A percentile compares a stretch with the other conserved stretches of the same genome.
Conservation (phyloP, 2,329 filamentous ascomycete genomes). For the Penicillium sp. region DNA sequence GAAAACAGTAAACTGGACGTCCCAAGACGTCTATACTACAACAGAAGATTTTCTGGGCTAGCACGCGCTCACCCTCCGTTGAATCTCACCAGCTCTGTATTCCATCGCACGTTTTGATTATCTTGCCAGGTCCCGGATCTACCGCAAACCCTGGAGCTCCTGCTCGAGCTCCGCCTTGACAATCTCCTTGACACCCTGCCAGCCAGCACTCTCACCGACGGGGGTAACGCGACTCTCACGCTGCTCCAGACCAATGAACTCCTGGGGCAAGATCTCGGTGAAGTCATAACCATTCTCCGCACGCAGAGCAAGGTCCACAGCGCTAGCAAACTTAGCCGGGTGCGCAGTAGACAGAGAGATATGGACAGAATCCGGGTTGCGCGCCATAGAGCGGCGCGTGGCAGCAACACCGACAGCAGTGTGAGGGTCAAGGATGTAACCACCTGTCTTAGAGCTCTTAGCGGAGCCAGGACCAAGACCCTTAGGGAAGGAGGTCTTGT, state of each 20-base stretch:
- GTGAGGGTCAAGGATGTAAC: conserved; percentile 91
- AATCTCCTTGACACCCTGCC: conserved; percentile 1
- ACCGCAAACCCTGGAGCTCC: not conserved
- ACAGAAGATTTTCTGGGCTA: not conserved
- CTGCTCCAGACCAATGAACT: conserved; percentile 76
- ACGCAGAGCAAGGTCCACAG: conserved; percentile 76
- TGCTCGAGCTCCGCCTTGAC: not conserved
- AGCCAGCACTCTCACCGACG: not conserved
- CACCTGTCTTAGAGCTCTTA: conserved; percentile 45
- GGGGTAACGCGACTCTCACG: conserved; percentile 35
- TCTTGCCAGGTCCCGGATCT: not conserved
- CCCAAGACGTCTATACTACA: not conserved
- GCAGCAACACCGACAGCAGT: conserved; percentile 83
- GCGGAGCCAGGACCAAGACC: conserved; percentile 33
- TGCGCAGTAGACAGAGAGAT: conserved; percentile 91
- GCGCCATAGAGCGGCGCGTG: conserved; percentile 64
- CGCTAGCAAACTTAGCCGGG: conserved; percentile 87
- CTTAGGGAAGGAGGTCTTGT: conserved; percentile 55
- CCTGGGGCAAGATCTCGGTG: conserved; percentile 70
- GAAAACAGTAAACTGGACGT: not conserved
- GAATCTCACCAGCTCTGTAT: not conserved
- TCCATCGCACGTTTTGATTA: not conserved
- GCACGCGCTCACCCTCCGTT: not conserved
- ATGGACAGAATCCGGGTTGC: conserved; percentile 57
- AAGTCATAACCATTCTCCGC: conserved; percentile 73